These are phyloP conservation scores for Collybia sordida DNA, from an alignment of 768 basidiomycete genomes.

Conservation along the genomic window DNA sequence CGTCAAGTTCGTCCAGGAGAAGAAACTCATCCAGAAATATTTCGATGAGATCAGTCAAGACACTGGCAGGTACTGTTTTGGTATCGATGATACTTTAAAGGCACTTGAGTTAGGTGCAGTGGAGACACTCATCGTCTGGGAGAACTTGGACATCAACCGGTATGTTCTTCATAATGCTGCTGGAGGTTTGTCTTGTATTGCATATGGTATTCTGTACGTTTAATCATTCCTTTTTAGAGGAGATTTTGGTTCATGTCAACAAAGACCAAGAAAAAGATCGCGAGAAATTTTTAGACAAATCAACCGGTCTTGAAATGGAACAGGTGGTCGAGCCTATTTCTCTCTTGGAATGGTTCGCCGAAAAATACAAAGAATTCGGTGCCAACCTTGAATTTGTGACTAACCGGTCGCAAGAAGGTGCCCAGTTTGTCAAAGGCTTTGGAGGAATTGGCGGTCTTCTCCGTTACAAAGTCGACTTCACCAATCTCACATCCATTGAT, in stretches of 20 bases:
- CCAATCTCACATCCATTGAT: slow-evolving; percentile 69
- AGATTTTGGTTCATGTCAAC: slow-evolving; percentile 73
- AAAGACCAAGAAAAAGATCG: slow-evolving; percentile 90
- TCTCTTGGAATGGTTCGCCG: slow-evolving; percentile 97
- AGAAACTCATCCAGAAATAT: slow-evolving; percentile 95
- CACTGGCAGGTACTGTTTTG: slow-evolving; percentile 95
- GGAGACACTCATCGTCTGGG: slow-evolving; percentile 98
- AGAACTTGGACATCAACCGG: slow-evolving; percentile 90
- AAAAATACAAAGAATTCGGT: slow-evolving; percentile 98
- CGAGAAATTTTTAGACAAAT: slow-evolving; percentile 94
- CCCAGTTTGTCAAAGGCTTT: slow-evolving; percentile 97
- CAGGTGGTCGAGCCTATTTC: slow-evolving; percentile 76
- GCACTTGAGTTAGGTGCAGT: slow-evolving; percentile 95
- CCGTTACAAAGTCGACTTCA: slow-evolving; percentile 97
- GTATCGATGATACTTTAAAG: slow-evolving; percentile 95
- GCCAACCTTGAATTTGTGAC: slow-evolving; percentile 95
- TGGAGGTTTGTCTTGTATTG: slow-evolving; percentile 52
- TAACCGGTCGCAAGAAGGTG: slow-evolving; percentile 94
- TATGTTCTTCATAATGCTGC: slow-evolving; percentile 90
- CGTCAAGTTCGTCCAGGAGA: slow-evolving; percentile 99
- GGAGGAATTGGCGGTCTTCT: slow-evolving; percentile 96
- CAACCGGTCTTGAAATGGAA: slow-evolving; percentile 96
- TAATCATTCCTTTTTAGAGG: slow-evolving; percentile 51
- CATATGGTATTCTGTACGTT: neutral
- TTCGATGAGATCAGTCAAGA: slow-evolving; percentile 99